A percentile compares a stretch with the other conserved stretches of the same genome.
Conservation (phyloP, 2,329 filamentous ascomycete species). For the Metarhizium rileyi region DNA sequence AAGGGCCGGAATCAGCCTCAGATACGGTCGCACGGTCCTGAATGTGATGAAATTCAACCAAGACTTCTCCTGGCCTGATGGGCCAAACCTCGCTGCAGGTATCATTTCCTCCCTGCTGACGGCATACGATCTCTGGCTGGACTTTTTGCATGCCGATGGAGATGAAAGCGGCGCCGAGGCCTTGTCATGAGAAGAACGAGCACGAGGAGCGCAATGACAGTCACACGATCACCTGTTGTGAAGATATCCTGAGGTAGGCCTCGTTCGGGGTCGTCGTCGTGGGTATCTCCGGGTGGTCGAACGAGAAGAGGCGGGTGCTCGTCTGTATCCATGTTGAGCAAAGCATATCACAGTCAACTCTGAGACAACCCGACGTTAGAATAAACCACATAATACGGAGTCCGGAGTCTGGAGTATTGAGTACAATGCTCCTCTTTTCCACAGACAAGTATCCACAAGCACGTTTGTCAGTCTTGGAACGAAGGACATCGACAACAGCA, state of each 20-base stretch:
- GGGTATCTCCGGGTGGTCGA: neutral
- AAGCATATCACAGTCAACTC: too few species aligned
- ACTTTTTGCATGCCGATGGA: neutral
- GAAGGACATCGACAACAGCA: too few species aligned
- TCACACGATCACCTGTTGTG: neutral
- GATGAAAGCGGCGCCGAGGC: neutral
- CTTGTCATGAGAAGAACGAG: neutral
- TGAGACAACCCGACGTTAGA: too few species aligned
- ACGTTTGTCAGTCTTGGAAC: too few species aligned
- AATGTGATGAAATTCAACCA: neutral
- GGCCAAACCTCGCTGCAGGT: neutral
- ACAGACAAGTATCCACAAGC: too few species aligned
- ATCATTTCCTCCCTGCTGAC: neutral
- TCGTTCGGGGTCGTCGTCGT: neutral
- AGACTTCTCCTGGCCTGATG: neutral
- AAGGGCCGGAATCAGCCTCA: constrained; percentile 1
- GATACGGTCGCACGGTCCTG: neutral
- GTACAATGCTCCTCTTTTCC: too few species aligned
- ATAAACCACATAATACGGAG: too few species aligned
- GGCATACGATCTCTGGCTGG: constrained; percentile 4
- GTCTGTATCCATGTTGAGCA: neutral
- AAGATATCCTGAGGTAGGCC: constrained; percentile 5
- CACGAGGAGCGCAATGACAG: constrained; percentile 1
- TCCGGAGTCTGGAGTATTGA: too few species aligned
- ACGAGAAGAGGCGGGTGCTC: constrained; percentile 4